A percentile compares a stretch with the other conserved stretches of the same genome.
Conservation (phyloP, 768 basidiomycete species). For the Macrolepiota dolichaula region DNA sequence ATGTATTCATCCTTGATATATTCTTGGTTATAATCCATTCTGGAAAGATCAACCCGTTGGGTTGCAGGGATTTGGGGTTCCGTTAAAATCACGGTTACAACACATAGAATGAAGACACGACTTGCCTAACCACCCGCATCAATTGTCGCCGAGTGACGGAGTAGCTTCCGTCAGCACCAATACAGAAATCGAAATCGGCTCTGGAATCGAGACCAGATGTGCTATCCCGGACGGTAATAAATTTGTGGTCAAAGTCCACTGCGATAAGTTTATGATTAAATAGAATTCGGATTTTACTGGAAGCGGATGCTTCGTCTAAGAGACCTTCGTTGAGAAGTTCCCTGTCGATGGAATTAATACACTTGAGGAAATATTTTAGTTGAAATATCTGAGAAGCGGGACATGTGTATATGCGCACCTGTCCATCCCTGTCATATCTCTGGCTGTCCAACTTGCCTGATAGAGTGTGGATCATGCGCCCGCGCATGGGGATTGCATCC, state of each 20-base stretch:
- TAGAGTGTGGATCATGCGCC: constrained; percentile 88
- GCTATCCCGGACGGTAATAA: constrained; percentile 49
- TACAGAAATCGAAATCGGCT: constrained; percentile 70
- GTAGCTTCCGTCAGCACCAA: constrained; percentile 95
- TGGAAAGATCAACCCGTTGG: constrained; percentile 32
- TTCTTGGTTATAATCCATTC: constrained; percentile 93
- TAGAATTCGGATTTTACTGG: constrained; percentile 60
- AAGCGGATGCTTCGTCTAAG: constrained; percentile 68
- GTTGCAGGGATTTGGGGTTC: constrained; percentile 24
- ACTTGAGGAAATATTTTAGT: constrained; percentile 44
- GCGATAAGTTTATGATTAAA: constrained; percentile 81
- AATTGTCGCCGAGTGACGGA: constrained; percentile 88
- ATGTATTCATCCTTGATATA: constrained; percentile 96
- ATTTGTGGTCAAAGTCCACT: constrained; percentile 70
- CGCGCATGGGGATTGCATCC: constrained; percentile 89
- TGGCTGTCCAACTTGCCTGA: constrained; percentile 78
- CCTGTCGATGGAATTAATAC: constrained; percentile 92
- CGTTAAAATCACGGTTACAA: not conserved
- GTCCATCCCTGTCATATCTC: constrained; percentile 82
- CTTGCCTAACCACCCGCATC: constrained; percentile 91
- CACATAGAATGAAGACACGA: not conserved
- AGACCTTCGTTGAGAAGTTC: constrained; percentile 82
- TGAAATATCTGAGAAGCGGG: constrained; percentile 12
- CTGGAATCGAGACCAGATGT: constrained; percentile 37
- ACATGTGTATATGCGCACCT: constrained; percentile 47